Percentiles rank a stretch among this genome's conserved stretches.
These are phyloP conservation scores for Ceratocystis eucalypticola DNA, from an alignment of 2,329 filamentous ascomycete genomes.

Conservation along the genomic window DNA sequence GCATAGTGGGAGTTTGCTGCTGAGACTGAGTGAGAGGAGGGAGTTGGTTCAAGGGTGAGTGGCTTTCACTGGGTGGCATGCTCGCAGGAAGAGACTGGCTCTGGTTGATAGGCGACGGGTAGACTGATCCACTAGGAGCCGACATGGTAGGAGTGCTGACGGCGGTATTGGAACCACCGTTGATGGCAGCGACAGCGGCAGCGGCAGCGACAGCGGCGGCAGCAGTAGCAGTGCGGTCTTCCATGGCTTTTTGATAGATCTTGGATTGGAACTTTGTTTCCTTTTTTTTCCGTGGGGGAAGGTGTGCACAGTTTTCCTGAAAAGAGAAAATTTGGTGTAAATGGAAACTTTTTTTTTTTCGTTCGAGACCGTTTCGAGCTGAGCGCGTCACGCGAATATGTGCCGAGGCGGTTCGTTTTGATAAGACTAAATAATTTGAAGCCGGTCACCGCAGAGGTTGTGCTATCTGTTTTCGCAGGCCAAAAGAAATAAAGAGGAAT, in stretches of 20 bases:
- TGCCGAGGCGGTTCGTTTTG: background rate
- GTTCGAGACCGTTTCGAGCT: background rate
- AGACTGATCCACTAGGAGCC: constrained; percentile 17
- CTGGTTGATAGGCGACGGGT: constrained; percentile 18
- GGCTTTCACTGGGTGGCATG: constrained; percentile 16
- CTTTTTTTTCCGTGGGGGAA: background rate
- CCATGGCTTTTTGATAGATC: constrained; percentile 6
- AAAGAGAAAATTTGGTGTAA: background rate
- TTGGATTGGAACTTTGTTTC: background rate
- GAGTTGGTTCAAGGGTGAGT: constrained; percentile 17
- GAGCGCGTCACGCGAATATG: constrained; percentile 1
- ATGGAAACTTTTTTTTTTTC: background rate
- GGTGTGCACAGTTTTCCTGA: background rate
- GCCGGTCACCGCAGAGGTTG: background rate
- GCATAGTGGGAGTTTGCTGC: constrained; percentile 19
- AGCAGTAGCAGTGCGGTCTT: constrained; percentile 14
- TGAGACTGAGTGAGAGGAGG: constrained; percentile 18
- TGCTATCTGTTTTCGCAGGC: background rate
- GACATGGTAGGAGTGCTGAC: constrained; percentile 15
- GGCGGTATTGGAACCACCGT: constrained; percentile 7
- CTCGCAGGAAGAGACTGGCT: constrained; percentile 18
- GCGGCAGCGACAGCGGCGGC: constrained; percentile 13
- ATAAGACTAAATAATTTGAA: background rate
- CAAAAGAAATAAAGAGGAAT: background rate
- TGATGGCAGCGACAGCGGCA: constrained; percentile 1